These are phyloP conservation scores for Kwoniella mangroviensis DNA, from an alignment of 768 basidiomycete species.

Conservation along the genomic window DNA sequence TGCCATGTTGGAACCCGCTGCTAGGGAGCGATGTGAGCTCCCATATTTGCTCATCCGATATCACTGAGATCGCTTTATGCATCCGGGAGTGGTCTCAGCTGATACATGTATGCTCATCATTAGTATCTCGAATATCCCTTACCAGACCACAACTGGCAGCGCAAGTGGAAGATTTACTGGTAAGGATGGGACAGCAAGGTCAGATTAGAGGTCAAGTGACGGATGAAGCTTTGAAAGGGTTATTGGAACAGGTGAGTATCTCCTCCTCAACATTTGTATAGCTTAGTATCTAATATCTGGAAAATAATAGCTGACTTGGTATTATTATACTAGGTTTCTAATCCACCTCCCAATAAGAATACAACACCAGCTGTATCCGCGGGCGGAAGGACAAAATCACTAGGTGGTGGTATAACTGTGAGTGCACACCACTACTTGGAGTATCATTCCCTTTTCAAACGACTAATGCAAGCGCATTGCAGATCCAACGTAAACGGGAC, in stretches of 20 bases:
- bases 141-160: slow-evolving; percentile 51
- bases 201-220: slow-evolving; percentile 55
- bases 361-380: slow-evolving; percentile 25
- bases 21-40: slow-evolving; percentile 54
- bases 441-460: not conserved
- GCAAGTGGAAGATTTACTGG: slow-evolving; percentile 52
- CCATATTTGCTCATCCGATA: not conserved
- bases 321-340: slow-evolving; percentile 37
- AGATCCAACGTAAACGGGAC: slow-evolving; percentile 57
- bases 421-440: slow-evolving; percentile 14
- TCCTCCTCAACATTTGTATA: not conserved
- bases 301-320: not conserved
- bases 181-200: slow-evolving; percentile 53
- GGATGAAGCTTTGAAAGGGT: slow-evolving; percentile 53
- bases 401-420: slow-evolving; percentile 53
- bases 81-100: not conserved
- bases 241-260: slow-evolving; percentile 52
- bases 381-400: slow-evolving; percentile 38
- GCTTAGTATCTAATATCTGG: no score
- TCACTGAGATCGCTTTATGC: not conserved
- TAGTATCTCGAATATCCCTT: slow-evolving; percentile 56
- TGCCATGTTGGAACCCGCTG: slow-evolving; percentile 53
- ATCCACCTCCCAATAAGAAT: slow-evolving; percentile 34
- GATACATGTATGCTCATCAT: not conserved
- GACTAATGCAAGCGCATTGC: not conserved